Base-by-base conservation (phyloP, 2,329 filamentous ascomycete species). In the Fusarium papillatum region DNA sequence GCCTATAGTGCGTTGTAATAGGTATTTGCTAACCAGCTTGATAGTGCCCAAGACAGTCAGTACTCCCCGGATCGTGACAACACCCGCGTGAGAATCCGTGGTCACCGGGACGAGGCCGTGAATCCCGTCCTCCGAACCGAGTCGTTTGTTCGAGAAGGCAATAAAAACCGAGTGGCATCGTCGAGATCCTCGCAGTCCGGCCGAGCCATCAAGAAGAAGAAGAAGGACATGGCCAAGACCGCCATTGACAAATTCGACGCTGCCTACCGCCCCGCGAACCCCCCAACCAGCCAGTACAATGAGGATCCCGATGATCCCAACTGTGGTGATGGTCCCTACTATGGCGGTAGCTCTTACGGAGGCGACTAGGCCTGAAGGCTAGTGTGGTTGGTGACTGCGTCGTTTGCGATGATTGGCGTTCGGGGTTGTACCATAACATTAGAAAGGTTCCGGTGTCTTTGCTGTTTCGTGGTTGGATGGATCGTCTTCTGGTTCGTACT, bases 91-190 rank as follows among this genome's bases (percentile, higher is more conserved):
- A 43, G 53, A 31, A 38, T 76, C 4, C 11, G 29, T 34, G 73
- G 67, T 10, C 19, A n/a, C 29, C 24, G 22, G 5, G 19, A 72
- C 26, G 29, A 57, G 5, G 55, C 19, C n/a, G 57, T 62, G n/a
- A 39, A 74, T 26, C 17, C 43, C n/a, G 17, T 2, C 10, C 34
- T 14, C 48, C 65, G 71, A 43, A 74, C 71, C 26, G n/a, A 39
- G 19, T n/a, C 24, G 0, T 76, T 67, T 22, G 74, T 74, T 10
- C n/a, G 39, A 11, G 34, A n/a, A 11, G 46, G 63, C 17, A 61
- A 36, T 10, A 11, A 26, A 53, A 24, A 66, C n/a, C 29, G 24
- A 7, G 11, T 43, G 4, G 71, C 55, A 31, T 29, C 22, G 34
- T 34, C 22, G n/a, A 59, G 66, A 10, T 43, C 48, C 19, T 63